A percentile compares a stretch with the other conserved stretches of the same genome.
Conservation (phyloP, 2,329 filamentous ascomycete species). For the Sarocladiaceae sp. region DNA sequence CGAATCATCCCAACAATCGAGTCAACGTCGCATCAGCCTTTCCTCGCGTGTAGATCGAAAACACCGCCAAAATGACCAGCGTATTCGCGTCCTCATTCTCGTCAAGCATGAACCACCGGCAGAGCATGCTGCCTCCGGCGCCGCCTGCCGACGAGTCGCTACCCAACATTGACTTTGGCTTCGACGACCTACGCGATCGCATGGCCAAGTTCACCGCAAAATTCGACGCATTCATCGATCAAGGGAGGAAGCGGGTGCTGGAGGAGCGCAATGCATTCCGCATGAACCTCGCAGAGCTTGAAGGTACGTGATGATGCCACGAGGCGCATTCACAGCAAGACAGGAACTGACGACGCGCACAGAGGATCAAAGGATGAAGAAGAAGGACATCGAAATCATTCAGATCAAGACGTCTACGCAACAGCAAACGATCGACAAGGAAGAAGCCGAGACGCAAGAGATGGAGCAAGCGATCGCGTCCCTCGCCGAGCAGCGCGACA, state of each 20-base stretch:
- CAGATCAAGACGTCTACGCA: constrained; percentile 67
- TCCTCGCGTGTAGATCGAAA: too few species aligned
- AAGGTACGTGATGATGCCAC: constrained; percentile 57
- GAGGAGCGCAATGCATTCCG: constrained; percentile 94
- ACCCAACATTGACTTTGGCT: constrained; percentile 90
- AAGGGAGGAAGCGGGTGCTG: constrained; percentile 80
- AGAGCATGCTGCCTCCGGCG: constrained; percentile 52
- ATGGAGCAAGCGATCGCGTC: constrained; percentile 61
- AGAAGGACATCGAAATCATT: constrained; percentile 80
- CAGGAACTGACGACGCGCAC: constrained; percentile 11
- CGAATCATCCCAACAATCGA: background rate
- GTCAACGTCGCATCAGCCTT: too few species aligned
- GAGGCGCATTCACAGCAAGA: background rate
- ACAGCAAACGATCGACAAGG: constrained; percentile 70
- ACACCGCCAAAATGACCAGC: constrained; percentile 4
- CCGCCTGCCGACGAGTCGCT: constrained; percentile 73
- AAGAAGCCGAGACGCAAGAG: constrained; percentile 71
- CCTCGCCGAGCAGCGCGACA: constrained; percentile 56
- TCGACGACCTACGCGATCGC: constrained; percentile 89
- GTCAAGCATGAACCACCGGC: constrained; percentile 57
- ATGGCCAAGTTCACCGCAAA: constrained; percentile 89
- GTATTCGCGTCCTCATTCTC: constrained; percentile 5
- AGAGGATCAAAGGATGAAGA: constrained; percentile 92
- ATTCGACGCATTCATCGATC: constrained; percentile 93
- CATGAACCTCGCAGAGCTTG: constrained; percentile 81